Evolutionary conservation across 352 stramenopile species (phyloP).

Genomic region (Thraustochytrium sp.): DNA sequence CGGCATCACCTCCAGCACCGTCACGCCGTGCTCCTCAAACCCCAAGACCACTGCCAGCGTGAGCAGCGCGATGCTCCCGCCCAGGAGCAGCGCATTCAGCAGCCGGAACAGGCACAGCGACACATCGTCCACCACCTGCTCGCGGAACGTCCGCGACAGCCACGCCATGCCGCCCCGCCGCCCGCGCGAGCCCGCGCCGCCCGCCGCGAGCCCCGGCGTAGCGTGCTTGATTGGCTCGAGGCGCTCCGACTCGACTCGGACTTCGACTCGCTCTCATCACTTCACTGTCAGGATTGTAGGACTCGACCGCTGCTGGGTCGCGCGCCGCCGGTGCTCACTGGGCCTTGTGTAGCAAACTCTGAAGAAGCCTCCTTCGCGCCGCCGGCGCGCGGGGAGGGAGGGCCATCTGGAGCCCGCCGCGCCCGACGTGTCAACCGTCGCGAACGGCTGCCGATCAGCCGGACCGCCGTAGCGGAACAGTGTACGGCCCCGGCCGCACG

Average conservation of each 20-base stretch:
- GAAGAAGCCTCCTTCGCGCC: too few species aligned
- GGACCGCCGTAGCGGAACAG: too few species aligned
- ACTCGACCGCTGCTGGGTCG: too few species aligned
- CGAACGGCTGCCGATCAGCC: too few species aligned
- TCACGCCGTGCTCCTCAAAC: background rate
- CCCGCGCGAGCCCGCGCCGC: background rate
- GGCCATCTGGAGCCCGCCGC: too few species aligned
- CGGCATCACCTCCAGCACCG: background rate
- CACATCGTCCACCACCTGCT: slow-evolving; percentile 11
- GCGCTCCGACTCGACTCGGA: background rate
- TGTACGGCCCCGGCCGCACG: too few species aligned
- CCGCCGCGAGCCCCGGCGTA: background rate
- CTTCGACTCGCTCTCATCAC: background rate
- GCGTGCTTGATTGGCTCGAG: too few species aligned
- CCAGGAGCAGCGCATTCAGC: background rate
- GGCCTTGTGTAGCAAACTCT: too few species aligned
- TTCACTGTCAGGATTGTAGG: too few species aligned
- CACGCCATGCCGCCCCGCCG: background rate
- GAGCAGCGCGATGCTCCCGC: background rate
- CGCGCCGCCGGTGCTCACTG: too few species aligned
- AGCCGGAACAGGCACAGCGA: background rate
- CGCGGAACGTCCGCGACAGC: background rate
- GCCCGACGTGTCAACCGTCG: too few species aligned
- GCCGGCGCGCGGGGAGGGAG: too few species aligned
- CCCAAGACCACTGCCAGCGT: background rate